Conservation (phyloP, 257 asterid species). For the Petunia secreta region DNA sequence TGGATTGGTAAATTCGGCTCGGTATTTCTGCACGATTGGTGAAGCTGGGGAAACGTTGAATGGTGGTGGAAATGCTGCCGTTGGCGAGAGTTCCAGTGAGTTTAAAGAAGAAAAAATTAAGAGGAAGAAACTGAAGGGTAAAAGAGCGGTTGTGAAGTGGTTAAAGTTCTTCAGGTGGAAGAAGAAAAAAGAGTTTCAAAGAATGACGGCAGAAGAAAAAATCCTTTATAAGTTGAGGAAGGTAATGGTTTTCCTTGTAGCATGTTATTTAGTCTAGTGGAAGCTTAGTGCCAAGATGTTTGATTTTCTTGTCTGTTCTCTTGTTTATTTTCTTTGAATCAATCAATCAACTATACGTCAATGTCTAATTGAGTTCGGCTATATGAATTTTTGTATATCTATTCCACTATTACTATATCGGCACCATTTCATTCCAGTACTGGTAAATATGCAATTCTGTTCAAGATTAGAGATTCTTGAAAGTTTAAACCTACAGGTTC, state of each 20-base stretch:
- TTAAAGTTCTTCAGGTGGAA: slow-evolving; percentile 80
- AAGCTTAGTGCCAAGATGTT: not conserved
- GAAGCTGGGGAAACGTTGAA: slow-evolving; percentile 38
- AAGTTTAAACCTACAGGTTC: not conserved
- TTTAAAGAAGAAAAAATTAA: slow-evolving; percentile 40
- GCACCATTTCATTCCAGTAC: not conserved
- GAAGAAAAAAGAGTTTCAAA: slow-evolving; percentile 74
- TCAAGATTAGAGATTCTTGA: not conserved
- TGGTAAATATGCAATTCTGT: not conserved
- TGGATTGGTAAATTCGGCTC: slow-evolving; percentile 54
- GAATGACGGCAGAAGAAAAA: slow-evolving; percentile 85
- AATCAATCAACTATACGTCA: not conserved
- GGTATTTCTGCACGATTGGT: slow-evolving; percentile 40
- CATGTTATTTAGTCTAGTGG: not conserved
- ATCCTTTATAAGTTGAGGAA: slow-evolving; percentile 67
- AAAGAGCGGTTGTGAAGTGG: slow-evolving; percentile 89
- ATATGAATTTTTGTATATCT: not conserved
- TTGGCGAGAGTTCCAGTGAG: slow-evolving; percentile 44
- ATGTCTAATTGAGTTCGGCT: not conserved
- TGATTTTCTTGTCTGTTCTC: slow-evolving; percentile 7
- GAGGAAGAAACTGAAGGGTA: slow-evolving; percentile 89
- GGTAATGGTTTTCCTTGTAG: slow-evolving; percentile 38
- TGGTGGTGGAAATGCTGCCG: slow-evolving; percentile 31
- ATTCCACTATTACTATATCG: not conserved
- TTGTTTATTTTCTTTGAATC: not conserved